Evolutionary conservation across 352 stramenopile genomes (phyloP).

Genomic region (Thraustochytrium striatum): DNA sequence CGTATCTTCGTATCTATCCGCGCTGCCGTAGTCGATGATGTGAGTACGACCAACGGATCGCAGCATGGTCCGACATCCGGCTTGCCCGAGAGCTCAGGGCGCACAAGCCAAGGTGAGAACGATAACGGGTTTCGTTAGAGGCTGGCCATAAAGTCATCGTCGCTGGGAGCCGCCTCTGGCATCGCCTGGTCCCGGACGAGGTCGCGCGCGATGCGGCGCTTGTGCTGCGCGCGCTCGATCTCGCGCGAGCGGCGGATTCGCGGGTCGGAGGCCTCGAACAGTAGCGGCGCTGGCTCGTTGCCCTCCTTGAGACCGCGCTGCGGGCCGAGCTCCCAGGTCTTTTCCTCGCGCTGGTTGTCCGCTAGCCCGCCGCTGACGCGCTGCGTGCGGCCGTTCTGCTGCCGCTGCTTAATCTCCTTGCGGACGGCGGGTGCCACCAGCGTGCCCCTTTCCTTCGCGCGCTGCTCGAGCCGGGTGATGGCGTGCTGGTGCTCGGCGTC

Average conservation of each 20-base stretch:
- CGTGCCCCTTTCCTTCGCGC: not conserved
- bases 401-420: not conserved
- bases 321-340: not conserved
- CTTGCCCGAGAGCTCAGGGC: not conserved
- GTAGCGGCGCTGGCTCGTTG: slow-evolving; percentile 7
- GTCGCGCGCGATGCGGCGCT: not conserved
- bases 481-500: slow-evolving; percentile 14
- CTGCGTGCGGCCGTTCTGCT: not conserved
- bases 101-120: not conserved
- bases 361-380: not conserved
- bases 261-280: slow-evolving; percentile 8
- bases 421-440: not conserved
- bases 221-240: not conserved
- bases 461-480: slow-evolving; percentile 27
- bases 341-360: not conserved
- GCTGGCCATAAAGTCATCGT: not conserved
- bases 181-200: not conserved
- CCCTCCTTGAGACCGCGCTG: not conserved
- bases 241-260: not conserved
- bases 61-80: not conserved
- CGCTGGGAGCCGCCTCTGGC: no score
- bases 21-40: not conserved
- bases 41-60: not conserved
- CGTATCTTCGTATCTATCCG: not conserved
- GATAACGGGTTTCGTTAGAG: not conserved